Conservation (phyloP, 2,329 filamentous ascomycete species). For the Chaetothyriales sp. region DNA sequence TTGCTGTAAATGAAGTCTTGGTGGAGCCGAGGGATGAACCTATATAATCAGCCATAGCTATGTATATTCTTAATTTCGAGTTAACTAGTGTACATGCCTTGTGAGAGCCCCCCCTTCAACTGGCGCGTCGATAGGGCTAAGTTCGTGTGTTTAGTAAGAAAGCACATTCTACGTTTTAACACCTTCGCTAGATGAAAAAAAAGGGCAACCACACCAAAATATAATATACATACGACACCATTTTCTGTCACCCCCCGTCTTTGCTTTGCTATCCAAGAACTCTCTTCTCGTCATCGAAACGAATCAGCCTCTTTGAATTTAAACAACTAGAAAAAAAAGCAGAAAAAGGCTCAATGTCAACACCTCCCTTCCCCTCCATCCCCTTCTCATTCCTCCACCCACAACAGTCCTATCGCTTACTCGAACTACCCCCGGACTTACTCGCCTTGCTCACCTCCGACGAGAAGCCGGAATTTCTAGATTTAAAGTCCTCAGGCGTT, state of each 20-base stretch:
- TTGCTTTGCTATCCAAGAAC: too few species aligned
- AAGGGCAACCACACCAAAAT: too few species aligned
- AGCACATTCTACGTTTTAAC: too few species aligned
- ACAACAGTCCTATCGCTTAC: conserved; percentile 43
- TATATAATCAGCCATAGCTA: conserved; percentile 28
- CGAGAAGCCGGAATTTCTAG: neutral
- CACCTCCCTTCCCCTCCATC: conserved; percentile 24
- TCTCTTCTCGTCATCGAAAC: too few species aligned
- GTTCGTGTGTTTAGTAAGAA: too few species aligned
- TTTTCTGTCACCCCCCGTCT: too few species aligned
- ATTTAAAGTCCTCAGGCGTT: neutral
- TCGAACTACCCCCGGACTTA: conserved; percentile 48
- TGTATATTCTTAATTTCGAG: neutral
- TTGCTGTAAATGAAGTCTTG: conserved; percentile 66
- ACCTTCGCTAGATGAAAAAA: too few species aligned
- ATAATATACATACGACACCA: too few species aligned
- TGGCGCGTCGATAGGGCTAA: too few species aligned
- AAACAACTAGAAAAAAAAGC: neutral
- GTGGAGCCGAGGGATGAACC: conserved; percentile 67
- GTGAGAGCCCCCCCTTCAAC: too few species aligned
- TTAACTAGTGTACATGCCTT: too few species aligned
- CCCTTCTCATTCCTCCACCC: conserved; percentile 29
- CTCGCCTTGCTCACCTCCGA: conserved; percentile 33
- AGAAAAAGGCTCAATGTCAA: conserved; percentile 22
- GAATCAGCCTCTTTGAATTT: too few species aligned